A percentile compares a stretch with the other conserved stretches of the same genome.
phyloP scores from a whole-genome alignment of 768 basidiomycete genomes.

The Mycena vulgaris region DNA sequence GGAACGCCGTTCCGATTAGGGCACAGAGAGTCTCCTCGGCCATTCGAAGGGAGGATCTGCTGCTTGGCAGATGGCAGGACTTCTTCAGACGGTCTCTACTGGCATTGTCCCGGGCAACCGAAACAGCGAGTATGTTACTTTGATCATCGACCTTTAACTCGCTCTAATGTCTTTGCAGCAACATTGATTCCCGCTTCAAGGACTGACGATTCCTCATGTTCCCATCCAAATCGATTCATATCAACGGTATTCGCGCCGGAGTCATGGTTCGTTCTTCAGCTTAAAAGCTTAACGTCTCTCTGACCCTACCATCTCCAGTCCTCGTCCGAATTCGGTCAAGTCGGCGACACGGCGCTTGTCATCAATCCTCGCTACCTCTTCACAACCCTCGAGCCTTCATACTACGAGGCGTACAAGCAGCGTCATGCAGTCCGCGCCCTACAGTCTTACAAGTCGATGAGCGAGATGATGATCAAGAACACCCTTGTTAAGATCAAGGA shows the following conservation, averaged over 20 bases:
- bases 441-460: conserved; percentile 91
- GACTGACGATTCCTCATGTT: conserved; percentile 94
- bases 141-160: background rate
- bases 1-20: conserved; percentile 97
- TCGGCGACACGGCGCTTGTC: conserved; percentile 92
- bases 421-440: conserved; percentile 78
- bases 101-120: conserved; percentile 96
- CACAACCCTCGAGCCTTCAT: conserved; percentile 83
- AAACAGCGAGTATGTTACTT: conserved; percentile 88
- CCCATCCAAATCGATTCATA: conserved; percentile 96
- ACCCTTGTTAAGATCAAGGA: conserved; percentile 96
- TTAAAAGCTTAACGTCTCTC: background rate
- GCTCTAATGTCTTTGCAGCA: conserved; percentile 62
- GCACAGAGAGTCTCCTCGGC: conserved; percentile 97
- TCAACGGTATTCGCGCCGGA: conserved; percentile 91
- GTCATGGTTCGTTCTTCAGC: conserved; percentile 78
- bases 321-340: conserved; percentile 98
- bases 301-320: conserved; percentile 66
- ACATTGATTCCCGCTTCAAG: conserved; percentile 94
- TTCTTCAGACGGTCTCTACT: conserved; percentile 86
- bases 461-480: conserved; percentile 95
- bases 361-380: conserved; percentile 94
- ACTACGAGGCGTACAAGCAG: conserved; percentile 82
- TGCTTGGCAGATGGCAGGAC: conserved; percentile 95
- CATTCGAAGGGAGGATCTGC: conserved; percentile 99